Evolutionary conservation across 305 asterid species (phyloP).

Genomic region (Fraxinus latifolia): DNA sequence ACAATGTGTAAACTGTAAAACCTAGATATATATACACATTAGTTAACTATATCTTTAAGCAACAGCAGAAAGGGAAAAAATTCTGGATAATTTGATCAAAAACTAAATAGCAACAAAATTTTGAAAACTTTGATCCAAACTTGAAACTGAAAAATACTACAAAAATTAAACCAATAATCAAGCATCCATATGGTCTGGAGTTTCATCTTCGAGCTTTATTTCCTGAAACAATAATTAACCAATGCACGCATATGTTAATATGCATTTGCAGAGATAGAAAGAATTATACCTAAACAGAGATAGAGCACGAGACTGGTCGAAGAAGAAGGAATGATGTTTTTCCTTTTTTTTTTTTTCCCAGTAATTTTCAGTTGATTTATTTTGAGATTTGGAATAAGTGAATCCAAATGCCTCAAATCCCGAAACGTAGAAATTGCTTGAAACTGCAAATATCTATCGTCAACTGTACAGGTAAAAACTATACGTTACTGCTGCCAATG

Average conservation of each 20-base stretch:
- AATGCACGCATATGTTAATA: neutral
- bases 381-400: constrained; percentile 9
- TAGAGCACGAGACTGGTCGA: neutral
- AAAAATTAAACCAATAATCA: constrained; percentile 3
- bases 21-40: neutral
- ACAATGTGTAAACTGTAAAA: constrained; percentile 25
- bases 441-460: constrained; percentile 23
- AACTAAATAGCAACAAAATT: neutral
- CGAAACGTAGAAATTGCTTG: constrained; percentile 19
- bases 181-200: neutral
- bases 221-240: neutral
- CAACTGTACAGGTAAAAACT: neutral
- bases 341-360: constrained; percentile 2
- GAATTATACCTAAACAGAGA: constrained; percentile 24
- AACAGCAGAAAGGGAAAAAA: neutral
- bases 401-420: constrained; percentile 18
- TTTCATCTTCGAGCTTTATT: neutral
- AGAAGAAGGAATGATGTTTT: constrained; percentile 3
- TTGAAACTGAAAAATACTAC: constrained; percentile 16
- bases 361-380: constrained; percentile 24
- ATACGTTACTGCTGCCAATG: neutral
- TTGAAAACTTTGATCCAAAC: constrained; percentile 13
- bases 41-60: neutral
- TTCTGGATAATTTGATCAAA: neutral
- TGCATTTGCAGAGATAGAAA: neutral